phyloP scores from a whole-genome alignment of 768 basidiomycete genomes.

The Tremella mesenterica region DNA sequence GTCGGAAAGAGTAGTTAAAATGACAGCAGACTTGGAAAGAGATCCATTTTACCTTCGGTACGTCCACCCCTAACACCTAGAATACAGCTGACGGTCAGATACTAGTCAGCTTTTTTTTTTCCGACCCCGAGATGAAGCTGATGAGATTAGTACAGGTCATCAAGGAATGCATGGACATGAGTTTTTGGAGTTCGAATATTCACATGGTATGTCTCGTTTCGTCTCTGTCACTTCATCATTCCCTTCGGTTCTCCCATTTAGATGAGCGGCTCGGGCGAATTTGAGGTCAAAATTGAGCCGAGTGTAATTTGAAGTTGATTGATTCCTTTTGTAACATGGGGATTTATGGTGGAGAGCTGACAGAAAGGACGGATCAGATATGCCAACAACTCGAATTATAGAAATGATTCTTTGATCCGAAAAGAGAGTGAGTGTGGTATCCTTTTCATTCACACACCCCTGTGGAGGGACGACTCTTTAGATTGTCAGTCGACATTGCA shows the following conservation, averaged over 20 bases:
- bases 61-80: background rate
- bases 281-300: no score
- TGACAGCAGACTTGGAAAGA: constrained; percentile 33
- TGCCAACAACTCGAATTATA: constrained; percentile 98
- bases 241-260: background rate
- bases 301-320: no score
- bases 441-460: no score
- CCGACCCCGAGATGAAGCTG: background rate
- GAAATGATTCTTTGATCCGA: constrained; percentile 92
- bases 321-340: background rate
- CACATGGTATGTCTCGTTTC: constrained; percentile 55
- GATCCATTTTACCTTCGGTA: constrained; percentile 46
- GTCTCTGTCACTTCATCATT: background rate
- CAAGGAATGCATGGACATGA: constrained; percentile 96
- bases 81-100: constrained; percentile 15
- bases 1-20: no score
- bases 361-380: constrained; percentile 66
- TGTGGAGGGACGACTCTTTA: no score
- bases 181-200: constrained; percentile 97
- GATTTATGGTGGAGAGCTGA: background rate
- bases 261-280: background rate
- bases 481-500: no score
- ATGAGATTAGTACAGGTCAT: constrained; percentile 70
- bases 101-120: constrained; percentile 34
- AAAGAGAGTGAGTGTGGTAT: constrained; percentile 94